Evolutionary conservation across 495 filamentous ascomycete genomes (phyloP), one percentile per base, ranked within the genome.

Genomic region (Trichoderma gamsii): DNA sequence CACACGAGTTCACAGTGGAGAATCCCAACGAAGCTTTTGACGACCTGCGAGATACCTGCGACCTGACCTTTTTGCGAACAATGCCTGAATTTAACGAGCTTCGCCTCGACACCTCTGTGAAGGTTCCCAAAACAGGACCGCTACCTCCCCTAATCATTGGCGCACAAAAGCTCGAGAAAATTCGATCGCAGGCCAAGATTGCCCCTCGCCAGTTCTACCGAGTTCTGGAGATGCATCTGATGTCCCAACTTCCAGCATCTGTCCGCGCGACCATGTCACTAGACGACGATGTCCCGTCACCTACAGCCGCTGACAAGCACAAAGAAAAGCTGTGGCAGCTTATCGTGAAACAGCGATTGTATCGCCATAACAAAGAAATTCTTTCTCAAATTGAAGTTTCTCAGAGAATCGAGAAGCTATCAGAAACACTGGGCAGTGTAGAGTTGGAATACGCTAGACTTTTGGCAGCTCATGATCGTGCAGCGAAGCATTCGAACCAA

Each of bases 21-120:
- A 93, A 98, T 72, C 95, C 95, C 0, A 97, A 93, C 73, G 93
- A 98, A 75, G 87, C 88, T 16, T 99, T 99, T 71, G 92, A 97
- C 75, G 88, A 92, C 68, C 82, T 99, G 59, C 88, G 95, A 52
- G 93, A 98, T 76, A 82, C 89, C 44, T 88, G 88, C 69, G 95
- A 99, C 74, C 83, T 93, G 51, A 81, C 85, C 27, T 88, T 88
- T 66, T 81, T 98, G 5, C 82, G 82, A 41, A 71, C 69, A 35
- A 68, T 83, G 3, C 78, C 84, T 2, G 81, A 80, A 16, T 89
- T 90, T 74, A 72, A 71, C 3, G 70, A 76, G 0, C 78, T 92
- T 11, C 77, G 75, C 44, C 73, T 90, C 70, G 81, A 88, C 72
- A 83, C 79, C 12, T 66, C 64, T 18, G 66, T 78, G 35, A 64